Percentiles rank a stretch among this genome's conserved stretches.
Conservation (phyloP, 352 stramenopile genomes). For the Globisporangium alternatum region DNA sequence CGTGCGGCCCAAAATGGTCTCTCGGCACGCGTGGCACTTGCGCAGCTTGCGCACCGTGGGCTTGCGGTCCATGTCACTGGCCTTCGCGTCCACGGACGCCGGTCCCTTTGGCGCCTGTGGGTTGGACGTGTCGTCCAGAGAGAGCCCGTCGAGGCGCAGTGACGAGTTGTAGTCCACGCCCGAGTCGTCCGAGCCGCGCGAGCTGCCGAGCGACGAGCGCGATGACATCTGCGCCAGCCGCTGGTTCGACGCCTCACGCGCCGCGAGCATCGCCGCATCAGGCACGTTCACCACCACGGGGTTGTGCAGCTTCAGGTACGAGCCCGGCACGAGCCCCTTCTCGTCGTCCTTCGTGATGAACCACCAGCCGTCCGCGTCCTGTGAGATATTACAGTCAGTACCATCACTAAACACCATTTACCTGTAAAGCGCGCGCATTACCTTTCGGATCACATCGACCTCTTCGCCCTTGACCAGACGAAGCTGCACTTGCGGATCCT, state of each 20-base stretch:
- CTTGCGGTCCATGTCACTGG: slow-evolving; percentile 49
- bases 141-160: slow-evolving; percentile 32
- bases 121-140: slow-evolving; percentile 28
- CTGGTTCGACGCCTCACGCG: slow-evolving; percentile 75
- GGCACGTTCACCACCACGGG: slow-evolving; percentile 43
- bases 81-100: slow-evolving; percentile 52
- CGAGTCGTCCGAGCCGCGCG: slow-evolving; percentile 20
- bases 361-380: slow-evolving; percentile 81
- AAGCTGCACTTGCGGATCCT: slow-evolving; percentile 69
- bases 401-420: too few relatives aligned
- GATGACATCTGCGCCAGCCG: slow-evolving; percentile 58
- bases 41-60: slow-evolving; percentile 67
- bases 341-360: slow-evolving; percentile 75
- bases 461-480: slow-evolving; percentile 63
- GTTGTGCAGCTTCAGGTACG: slow-evolving; percentile 71
- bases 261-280: slow-evolving; percentile 60
- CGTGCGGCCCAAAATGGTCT: slow-evolving; percentile 80
- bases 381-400: background rate
- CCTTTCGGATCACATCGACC: slow-evolving; percentile 75
- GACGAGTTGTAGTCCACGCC: slow-evolving; percentile 36
- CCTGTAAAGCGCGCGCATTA: background rate
- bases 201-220: slow-evolving; percentile 21
- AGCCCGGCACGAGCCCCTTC: slow-evolving; percentile 77
- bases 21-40: slow-evolving; percentile 79
- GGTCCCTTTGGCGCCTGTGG: slow-evolving; percentile 36